phyloP scores from a whole-genome alignment of 495 filamentous ascomycete genomes.

The Tuber brumale region DNA sequence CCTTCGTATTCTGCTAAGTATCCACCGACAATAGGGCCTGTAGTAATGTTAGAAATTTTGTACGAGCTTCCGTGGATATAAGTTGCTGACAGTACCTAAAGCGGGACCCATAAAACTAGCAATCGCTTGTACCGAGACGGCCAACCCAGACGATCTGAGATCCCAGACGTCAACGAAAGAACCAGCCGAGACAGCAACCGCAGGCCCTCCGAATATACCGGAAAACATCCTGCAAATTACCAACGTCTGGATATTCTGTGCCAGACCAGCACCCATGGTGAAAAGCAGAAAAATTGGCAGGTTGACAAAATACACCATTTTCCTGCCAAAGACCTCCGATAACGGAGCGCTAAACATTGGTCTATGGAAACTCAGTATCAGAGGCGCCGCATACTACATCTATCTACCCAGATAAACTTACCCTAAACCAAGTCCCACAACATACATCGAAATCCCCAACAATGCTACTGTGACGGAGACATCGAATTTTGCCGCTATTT shows the following conservation, averaged over 20 bases:
- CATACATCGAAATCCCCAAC: constrained; percentile 66
- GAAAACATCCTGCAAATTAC: constrained; percentile 73
- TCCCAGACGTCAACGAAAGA: constrained; percentile 43
- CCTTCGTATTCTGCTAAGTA: constrained; percentile 59
- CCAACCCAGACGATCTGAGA: constrained; percentile 38
- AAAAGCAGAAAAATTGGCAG: constrained; percentile 61
- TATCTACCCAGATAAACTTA: constrained; percentile 28
- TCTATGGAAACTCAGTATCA: constrained; percentile 31
- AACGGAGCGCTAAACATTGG: constrained; percentile 62
- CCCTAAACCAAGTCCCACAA: constrained; percentile 65
- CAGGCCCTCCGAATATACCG: constrained; percentile 59
- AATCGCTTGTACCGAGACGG: constrained; percentile 42
- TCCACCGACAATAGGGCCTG: constrained; percentile 73
- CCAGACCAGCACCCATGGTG: constrained; percentile 58
- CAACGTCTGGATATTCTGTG: constrained; percentile 58
- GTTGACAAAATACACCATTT: constrained; percentile 60
- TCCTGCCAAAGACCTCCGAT: constrained; percentile 65
- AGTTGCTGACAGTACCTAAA: constrained; percentile 25
- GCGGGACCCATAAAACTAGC: constrained; percentile 42
- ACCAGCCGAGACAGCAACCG: constrained; percentile 39
- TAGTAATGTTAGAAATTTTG: constrained; percentile 12
- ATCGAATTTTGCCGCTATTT: constrained; percentile 56
- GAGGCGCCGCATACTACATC: background rate
- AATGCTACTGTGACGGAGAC: constrained; percentile 56
- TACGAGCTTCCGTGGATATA: background rate